Base-by-base conservation (phyloP, 257 asterid species). In the Solanum sparsipilum region DNA sequence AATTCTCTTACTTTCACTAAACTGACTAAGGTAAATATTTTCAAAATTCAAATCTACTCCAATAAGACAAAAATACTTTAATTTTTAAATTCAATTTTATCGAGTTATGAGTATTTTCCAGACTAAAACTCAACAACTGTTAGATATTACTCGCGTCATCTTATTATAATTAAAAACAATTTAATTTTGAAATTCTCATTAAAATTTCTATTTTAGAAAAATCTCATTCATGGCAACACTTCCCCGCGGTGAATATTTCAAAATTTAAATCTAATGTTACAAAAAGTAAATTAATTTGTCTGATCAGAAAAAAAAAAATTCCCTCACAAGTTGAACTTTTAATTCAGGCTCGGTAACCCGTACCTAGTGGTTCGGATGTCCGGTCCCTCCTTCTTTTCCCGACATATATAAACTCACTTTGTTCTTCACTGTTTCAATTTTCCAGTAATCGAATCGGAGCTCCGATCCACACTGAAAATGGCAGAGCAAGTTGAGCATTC, bases 401-500 rank as follows among this genome's bases (percentile, higher is more conserved):
- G 6, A 76, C 11, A 12, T 38, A 21, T 75, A 23, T 38, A 36
- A 4, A n/a, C 9, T n/a, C 23, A 38, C 84, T 39, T 75, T 39
- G 13, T 6, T 73, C 25, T 34, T 34, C 81, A 34, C 46, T 73
- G 15, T 34, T 73, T 34, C 81, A 6, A 16, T 71, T 31, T 8
- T n/a, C 11, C 23, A 71, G n/a, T 34, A 34, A 8, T 32, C 79
- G 8, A 72, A 73, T 73, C 25, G 70, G 29, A 36, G 38, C 13
- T 86, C 81, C 44, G 41, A 88, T 86, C 81, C 44, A 38, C 87
- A 84, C 32, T 78, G 32, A 41, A 88, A 52, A 96, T 96, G 99
- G 93, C 98, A 74, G 99, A 95, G 85, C 98, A 92, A 44, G 95
- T 84, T 84, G 98, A 94, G 88, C 91, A 92, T 36, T 90, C 93